Base-by-base conservation (phyloP, 2,329 filamentous ascomycete genomes). In the Colletotrichum sublineola region DNA sequence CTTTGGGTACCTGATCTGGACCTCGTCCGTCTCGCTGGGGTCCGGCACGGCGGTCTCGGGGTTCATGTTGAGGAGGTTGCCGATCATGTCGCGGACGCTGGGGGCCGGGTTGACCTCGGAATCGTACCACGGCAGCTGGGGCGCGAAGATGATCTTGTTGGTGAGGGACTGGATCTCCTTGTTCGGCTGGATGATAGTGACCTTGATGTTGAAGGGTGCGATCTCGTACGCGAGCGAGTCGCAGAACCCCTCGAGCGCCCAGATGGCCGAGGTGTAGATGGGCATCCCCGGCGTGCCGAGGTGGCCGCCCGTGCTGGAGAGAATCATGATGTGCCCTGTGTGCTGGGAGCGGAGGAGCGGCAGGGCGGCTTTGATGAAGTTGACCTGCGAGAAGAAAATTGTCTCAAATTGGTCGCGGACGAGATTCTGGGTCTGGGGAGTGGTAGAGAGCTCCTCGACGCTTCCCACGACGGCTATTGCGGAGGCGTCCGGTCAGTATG, bases 171-270 rank as follows among this genome's bases (percentile, higher is more conserved):
- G 91, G 74, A 97, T 94, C 84, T 98, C 96, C 83, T 97, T 94
- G 82, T 95, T 97, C 36, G 95, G 95, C 85, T 99, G 96, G 56
- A 99, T 92, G 76, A 98, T 95, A 52, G 95, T 98, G 81, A 98
- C 90, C 82, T 96, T 97, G 84, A 98, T 91, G 83, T 98, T 98
- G 85, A 98, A 98, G 0, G 96, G 96, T 0, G 96, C 93, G 75
- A 99, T 93, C 82, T 99, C 96, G 82, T 98, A 99, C 1, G 96
- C 95, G 33, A 99, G 87, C 72, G 94, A 94, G 83, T 98, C 96
- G 83, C 95, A 98, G 81, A 96, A 98, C 24, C 96, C 96, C 83
- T 98, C 96, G 46, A 98, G 88, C 1, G 95, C 96, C 95, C 96
- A 98, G 48, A 95, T 95, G 18, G 95, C 93, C 24, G 96, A 94